Base-by-base conservation (phyloP, 805 yeast species). In the Phaffomyces antillensis region DNA sequence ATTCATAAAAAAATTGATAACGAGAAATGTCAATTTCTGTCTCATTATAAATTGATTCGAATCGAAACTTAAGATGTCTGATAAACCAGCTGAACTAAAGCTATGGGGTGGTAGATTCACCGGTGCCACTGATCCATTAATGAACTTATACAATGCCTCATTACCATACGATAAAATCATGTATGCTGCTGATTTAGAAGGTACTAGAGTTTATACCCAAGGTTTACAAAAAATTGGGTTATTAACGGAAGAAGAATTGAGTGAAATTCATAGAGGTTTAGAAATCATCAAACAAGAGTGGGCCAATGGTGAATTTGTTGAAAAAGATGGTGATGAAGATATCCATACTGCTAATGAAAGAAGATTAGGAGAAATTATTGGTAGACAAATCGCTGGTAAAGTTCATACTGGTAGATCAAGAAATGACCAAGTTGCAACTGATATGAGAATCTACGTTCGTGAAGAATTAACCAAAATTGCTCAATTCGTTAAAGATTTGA, bases 331-430 rank as follows among this genome's bases (percentile, higher is more conserved):
- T 34, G 99, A 93, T 65, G 99, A 93, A 67, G 99, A 93, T 61
- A 93, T 93, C 52, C 99, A 93, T 65, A 93, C 99, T 37, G 99
- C 99, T 37, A 93, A 93, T 62, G 99, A 93, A 71, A 86, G 99
- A 70, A 77, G 99, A 60, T 72, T 93, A 51, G 99, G 99, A 41
- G 99, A 93, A 68, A 71, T 93, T 43, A 93, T 93, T 58, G 99
- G 99, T 45, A 81, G 81, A 58, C 81, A 79, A 44, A 91, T 93
- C 62, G 86, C 98, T 15, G 99, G 99, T 36, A 93, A 93, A 60
- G 98, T 93, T 28, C 99, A 93, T 65, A 93, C 99, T n/a, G 99
- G 99, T 50, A 81, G 99, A 63, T 86, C 96, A 39, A 82, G 99
- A 75, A 93, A 93, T 61, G 99, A 93, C 65, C 99, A 93, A 71